Percentiles rank a stretch among this genome's conserved stretches.
Evolutionary conservation across 2,329 filamentous ascomycete species (phyloP).

Genomic region (Didymella exigua): DNA sequence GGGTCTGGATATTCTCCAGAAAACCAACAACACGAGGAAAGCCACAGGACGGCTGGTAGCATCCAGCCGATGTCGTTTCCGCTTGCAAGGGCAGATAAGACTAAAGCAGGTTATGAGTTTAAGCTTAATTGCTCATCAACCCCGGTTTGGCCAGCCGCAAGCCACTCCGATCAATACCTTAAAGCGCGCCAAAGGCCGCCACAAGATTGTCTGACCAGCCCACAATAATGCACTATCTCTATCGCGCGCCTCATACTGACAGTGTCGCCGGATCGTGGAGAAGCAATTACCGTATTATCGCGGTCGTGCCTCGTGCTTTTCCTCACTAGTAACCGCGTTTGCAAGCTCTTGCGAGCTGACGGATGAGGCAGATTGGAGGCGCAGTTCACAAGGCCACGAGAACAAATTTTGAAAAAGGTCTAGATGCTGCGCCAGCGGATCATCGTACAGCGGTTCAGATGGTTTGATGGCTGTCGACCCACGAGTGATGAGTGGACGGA

Average conservation of each 20-base stretch:
- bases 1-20: not conserved
- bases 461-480: conserved; percentile 2
- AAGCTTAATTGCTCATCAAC: conserved; percentile 42
- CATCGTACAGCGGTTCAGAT: conserved; percentile 17
- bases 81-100: conserved; percentile 42
- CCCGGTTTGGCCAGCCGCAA: conserved; percentile 26
- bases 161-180: conserved; percentile 11
- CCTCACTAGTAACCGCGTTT: not conserved
- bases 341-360: not conserved
- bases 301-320: not conserved
- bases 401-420: not conserved
- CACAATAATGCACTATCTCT: conserved; percentile 7
- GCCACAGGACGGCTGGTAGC: conserved; percentile 1
- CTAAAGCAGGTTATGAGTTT: conserved; percentile 47
- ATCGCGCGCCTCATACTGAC: not conserved
- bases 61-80: conserved; percentile 37
- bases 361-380: conserved; percentile 6
- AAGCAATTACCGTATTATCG: not conserved
- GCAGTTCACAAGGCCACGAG: conserved; percentile 1
- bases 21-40: conserved; percentile 4
- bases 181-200: conserved; percentile 17
- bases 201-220: conserved; percentile 19
- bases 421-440: conserved; percentile 25
- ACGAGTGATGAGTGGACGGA: conserved; percentile 10
- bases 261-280: not conserved